A percentile compares a stretch with the other conserved stretches of the same genome.
These are phyloP conservation scores for Cenchrus americanus DNA, from an alignment of 176 grass and related monocot species.

Conservation along the genomic window DNA sequence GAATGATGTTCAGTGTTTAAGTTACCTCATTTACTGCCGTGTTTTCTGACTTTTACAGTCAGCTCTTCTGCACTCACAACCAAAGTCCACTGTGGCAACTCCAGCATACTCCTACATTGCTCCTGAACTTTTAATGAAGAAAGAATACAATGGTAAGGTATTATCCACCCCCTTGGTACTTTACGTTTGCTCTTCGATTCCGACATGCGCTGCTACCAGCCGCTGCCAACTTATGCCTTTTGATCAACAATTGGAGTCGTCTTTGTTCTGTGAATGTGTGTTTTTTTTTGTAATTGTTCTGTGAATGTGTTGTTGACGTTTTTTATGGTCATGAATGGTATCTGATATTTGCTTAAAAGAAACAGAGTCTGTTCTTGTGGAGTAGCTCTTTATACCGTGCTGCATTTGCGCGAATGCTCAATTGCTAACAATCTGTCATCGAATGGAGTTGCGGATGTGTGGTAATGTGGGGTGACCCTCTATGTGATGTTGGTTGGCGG, in stretches of 20 bases:
- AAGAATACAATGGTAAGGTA: slow-evolving; percentile 85
- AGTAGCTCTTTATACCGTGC: slow-evolving; percentile 1
- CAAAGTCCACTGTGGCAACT: slow-evolving; percentile 79
- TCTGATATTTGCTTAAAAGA: background rate
- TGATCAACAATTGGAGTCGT: background rate
- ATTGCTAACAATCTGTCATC: slow-evolving; percentile 30
- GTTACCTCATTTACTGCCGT: background rate
- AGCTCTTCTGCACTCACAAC: slow-evolving; percentile 73
- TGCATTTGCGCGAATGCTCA: background rate
- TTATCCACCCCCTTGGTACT: slow-evolving; percentile 7
- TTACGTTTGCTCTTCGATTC: background rate
- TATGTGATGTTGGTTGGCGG: slow-evolving; percentile 85
- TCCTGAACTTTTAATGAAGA: slow-evolving; percentile 66
- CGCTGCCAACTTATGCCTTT: background rate
- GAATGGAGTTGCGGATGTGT: slow-evolving; percentile 69
- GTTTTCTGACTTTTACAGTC: slow-evolving; percentile 44
- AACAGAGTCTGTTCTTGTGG: background rate
- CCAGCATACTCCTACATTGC: slow-evolving; percentile 84
- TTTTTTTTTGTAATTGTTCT: slow-evolving; percentile 10
- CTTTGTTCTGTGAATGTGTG: background rate
- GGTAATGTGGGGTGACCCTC: slow-evolving; percentile 83
- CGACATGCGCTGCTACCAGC: background rate
- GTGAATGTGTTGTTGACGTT: background rate
- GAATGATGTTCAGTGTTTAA: background rate
- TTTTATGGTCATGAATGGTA: background rate